phyloP scores from a whole-genome alignment of 108 stramenopile genomes.

The Pseudonitzschia multiseries region DNA sequence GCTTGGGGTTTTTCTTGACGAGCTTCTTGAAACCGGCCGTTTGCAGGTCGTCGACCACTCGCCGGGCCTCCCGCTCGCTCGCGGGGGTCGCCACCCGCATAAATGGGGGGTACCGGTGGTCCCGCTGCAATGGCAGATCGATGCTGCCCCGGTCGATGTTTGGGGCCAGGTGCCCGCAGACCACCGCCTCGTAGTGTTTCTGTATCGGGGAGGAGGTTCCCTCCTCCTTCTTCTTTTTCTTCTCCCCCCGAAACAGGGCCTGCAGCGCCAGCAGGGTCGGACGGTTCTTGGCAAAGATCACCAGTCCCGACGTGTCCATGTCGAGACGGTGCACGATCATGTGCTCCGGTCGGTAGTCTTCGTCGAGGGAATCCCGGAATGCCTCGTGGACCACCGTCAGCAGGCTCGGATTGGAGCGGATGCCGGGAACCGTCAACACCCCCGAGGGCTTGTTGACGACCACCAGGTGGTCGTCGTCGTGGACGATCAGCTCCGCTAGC shows the following conservation, averaged over 20 bases:
- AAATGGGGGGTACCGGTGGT: conserved; percentile 75
- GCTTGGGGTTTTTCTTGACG: conserved; percentile 67
- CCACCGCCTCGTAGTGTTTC: conserved; percentile 71
- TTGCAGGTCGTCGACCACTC: conserved; percentile 58
- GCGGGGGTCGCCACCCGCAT: conserved; percentile 77
- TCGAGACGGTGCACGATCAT: conserved; percentile 86
- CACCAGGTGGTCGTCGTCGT: conserved; percentile 65
- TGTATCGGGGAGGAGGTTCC: too few species aligned
- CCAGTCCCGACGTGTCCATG: conserved; percentile 84
- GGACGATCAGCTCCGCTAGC: conserved; percentile 38
- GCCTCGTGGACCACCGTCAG: conserved; percentile 55
- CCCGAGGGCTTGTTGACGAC: conserved; percentile 81
- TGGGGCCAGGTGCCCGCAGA: conserved; percentile 64
- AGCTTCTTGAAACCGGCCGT: conserved; percentile 69
- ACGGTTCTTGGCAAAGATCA: conserved; percentile 60
- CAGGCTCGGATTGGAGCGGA: conserved; percentile 53
- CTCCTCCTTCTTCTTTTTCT: too few species aligned
- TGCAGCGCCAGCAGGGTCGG: conserved; percentile 51
- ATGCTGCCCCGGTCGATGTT: conserved; percentile 18
- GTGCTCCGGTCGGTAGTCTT: conserved; percentile 33
- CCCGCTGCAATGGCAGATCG: conserved; percentile 71
- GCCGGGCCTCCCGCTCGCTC: conserved; percentile 52
- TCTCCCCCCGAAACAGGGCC: conserved; percentile 63
- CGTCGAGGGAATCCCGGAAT: conserved; percentile 14
- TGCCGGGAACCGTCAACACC: conserved; percentile 74